Conservation (phyloP, 2,329 filamentous ascomycete species). For the Plectosphaerella plurivora region DNA sequence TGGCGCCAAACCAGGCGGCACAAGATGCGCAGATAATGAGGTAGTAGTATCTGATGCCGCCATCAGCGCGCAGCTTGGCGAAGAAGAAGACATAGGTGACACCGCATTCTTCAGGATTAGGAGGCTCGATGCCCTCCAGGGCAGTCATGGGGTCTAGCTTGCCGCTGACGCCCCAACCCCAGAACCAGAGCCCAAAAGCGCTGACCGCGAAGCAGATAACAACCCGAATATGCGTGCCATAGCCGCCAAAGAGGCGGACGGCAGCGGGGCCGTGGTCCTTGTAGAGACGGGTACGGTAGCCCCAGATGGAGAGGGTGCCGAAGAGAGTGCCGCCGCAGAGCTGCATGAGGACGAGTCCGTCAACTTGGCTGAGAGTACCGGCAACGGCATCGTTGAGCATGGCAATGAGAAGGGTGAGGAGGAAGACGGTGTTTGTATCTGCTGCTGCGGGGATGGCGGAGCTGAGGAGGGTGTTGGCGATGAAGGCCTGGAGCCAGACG, state of each 20-base stretch:
- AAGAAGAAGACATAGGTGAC: constrained; percentile 20
- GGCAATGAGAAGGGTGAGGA: constrained; percentile 22
- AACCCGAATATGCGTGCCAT: constrained; percentile 18
- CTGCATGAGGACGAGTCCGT: constrained; percentile 22
- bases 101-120: constrained; percentile 11
- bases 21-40: constrained; percentile 14
- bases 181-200: constrained; percentile 21
- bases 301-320: constrained; percentile 20
- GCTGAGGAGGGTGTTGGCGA: constrained; percentile 20
- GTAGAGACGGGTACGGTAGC: constrained; percentile 19
- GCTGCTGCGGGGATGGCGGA: constrained; percentile 15
- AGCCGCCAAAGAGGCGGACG: constrained; percentile 16
- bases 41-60: constrained; percentile 16
- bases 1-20: constrained; percentile 14
- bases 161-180: constrained; percentile 15
- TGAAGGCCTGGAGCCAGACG: constrained; percentile 19
- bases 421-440: constrained; percentile 24
- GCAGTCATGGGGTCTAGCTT: constrained; percentile 11
- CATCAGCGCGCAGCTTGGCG: constrained; percentile 14
- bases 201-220: constrained; percentile 16
- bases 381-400: constrained; percentile 15
- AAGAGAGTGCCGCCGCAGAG: constrained; percentile 21
- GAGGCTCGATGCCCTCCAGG: constrained; percentile 9
- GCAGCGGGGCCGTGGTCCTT: constrained; percentile 12
- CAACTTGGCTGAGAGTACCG: constrained; percentile 13